Percentiles rank a stretch among this genome's conserved stretches.
Evolutionary conservation across 2,329 filamentous ascomycete genomes (phyloP).

Genomic region (Alternaria sp.): DNA sequence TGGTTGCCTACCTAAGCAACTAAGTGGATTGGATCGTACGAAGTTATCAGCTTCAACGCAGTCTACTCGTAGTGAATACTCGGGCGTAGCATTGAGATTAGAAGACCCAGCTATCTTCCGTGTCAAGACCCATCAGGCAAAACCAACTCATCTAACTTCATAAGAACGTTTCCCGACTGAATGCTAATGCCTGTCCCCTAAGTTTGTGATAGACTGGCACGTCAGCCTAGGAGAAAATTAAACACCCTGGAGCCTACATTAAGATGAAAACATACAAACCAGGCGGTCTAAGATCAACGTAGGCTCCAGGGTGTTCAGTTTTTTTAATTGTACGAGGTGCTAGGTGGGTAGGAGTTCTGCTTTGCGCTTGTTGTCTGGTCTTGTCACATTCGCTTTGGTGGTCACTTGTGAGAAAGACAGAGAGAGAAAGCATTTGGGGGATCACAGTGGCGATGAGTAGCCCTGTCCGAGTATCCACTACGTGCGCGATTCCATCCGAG

Average conservation of each 20-base stretch:
- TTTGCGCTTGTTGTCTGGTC: neutral
- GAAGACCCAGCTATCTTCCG: neutral
- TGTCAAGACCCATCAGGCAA: neutral
- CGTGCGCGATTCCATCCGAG: neutral
- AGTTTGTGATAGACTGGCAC: neutral
- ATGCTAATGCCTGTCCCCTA: neutral
- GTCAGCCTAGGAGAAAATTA: neutral
- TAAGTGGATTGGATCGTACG: neutral
- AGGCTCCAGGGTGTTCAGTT: too few species aligned
- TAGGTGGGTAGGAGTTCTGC: neutral
- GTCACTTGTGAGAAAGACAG: neutral
- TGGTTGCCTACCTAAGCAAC: neutral
- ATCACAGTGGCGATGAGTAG: neutral
- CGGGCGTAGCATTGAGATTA: neutral
- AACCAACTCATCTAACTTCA: neutral
- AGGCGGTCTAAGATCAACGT: too few species aligned
- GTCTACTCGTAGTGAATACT: neutral
- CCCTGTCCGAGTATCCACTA: neutral
- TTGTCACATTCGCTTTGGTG: neutral
- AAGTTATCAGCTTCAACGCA: neutral
- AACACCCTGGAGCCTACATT: neutral
- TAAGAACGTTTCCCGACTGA: neutral
- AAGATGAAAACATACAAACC: too few species aligned
- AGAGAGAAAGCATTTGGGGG: neutral
- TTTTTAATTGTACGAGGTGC: neutral